These are phyloP conservation scores for Hypericum perforatum DNA, from an alignment of 345 rosid genomes.

Conservation along the genomic window DNA sequence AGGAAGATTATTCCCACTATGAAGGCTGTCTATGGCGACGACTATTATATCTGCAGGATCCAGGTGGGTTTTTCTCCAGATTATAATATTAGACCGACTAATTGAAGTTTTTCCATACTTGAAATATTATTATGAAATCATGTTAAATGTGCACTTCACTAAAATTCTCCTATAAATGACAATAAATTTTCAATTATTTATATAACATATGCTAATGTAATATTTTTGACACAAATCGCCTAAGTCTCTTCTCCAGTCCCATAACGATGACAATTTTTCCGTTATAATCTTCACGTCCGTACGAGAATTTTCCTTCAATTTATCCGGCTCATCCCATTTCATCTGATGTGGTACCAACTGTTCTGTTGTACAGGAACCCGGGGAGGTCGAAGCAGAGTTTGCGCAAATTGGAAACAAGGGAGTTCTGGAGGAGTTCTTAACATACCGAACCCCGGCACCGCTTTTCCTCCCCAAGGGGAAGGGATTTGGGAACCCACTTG, in stretches of 20 bases:
- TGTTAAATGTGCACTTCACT: no score
- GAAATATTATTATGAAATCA: no score
- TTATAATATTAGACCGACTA: not conserved
- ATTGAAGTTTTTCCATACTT: no score
- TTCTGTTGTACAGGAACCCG: conserved; percentile 41
- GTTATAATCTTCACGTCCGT: no score
- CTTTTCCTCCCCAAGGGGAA: conserved; percentile 44
- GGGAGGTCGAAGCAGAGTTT: conserved; percentile 64
- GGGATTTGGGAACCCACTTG: conserved; percentile 48
- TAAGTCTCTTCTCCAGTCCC: not conserved
- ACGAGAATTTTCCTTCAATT: no score
- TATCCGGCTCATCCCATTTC: not conserved
- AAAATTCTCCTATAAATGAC: no score
- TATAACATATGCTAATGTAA: no score
- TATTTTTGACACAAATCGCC: not conserved
- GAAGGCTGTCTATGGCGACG: not conserved
- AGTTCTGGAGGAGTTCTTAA: conserved; percentile 35
- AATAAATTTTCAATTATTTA: no score
- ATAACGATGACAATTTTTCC: conserved; percentile 8
- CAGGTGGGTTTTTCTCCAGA: not conserved
- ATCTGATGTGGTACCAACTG: not conserved
- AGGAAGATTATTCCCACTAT: not conserved
- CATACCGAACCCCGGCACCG: conserved; percentile 32
- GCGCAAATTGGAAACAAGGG: conserved; percentile 44
- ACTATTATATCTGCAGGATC: conserved; percentile 4